Conservation (phyloP, 768 basidiomycete species). For the Hemileccinum rubropunctum region DNA sequence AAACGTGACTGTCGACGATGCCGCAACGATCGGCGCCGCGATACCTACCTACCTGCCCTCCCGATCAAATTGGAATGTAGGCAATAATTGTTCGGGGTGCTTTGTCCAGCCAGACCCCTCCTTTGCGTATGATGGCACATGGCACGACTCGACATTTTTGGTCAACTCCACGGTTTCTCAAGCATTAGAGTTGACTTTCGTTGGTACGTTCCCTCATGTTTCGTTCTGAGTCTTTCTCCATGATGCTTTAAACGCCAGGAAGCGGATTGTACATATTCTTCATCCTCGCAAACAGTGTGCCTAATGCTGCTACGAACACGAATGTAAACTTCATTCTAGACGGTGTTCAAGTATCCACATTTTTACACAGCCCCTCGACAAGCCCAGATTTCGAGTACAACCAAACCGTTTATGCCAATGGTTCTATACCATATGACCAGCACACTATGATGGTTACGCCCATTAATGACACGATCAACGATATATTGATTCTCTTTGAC, state of each 20-base stretch:
- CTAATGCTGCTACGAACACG: neutral
- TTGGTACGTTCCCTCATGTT: neutral
- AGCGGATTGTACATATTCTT: constrained; percentile 18
- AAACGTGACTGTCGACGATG: constrained; percentile 18
- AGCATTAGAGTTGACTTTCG: constrained; percentile 10
- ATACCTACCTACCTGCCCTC: constrained; percentile 10
- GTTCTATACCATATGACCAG: neutral
- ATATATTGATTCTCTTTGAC: constrained; percentile 14
- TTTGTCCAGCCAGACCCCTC: neutral
- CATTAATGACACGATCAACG: neutral
- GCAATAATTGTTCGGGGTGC: constrained; percentile 5
- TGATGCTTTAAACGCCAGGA: neutral
- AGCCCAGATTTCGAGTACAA: constrained; percentile 9
- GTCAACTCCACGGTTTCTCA: neutral
- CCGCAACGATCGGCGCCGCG: constrained; percentile 2
- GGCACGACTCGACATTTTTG: constrained; percentile 14
- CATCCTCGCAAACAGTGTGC: constrained; percentile 8
- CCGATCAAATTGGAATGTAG: constrained; percentile 3
- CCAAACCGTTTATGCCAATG: constrained; percentile 11
- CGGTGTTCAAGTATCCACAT: neutral
- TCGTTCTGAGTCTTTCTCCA: too few species aligned
- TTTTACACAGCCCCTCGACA: neutral
- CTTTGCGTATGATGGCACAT: constrained; percentile 13
- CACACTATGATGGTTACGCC: constrained; percentile 9
- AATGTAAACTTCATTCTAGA: constrained; percentile 11